Conservation (phyloP, 2,329 filamentous ascomycete genomes). For the Neoascochyta sp. region DNA sequence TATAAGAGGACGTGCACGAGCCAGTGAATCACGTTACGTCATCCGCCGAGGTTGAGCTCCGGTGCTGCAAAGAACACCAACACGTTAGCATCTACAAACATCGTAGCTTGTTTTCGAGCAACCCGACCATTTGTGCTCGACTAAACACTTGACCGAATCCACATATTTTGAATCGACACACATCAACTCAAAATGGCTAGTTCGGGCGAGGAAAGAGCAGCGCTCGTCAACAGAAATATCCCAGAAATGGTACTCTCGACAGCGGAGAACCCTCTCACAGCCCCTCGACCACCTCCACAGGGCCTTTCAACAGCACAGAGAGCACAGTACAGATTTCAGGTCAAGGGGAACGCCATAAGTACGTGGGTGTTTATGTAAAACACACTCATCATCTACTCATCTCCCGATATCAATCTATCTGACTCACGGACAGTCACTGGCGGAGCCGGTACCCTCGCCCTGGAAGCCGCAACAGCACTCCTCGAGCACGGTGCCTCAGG, state of each 20-base stretch:
- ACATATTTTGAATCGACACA: too few species aligned
- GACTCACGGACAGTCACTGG: constrained; percentile 53
- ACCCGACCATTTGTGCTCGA: too few species aligned
- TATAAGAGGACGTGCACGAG: too few species aligned
- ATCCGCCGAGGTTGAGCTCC: too few species aligned
- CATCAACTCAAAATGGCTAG: constrained; percentile 34
- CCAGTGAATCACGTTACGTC: too few species aligned
- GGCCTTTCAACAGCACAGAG: constrained; percentile 41
- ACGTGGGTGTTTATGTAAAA: constrained; percentile 28
- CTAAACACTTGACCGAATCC: too few species aligned
- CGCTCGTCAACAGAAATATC: constrained; percentile 44
- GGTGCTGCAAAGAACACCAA: too few species aligned
- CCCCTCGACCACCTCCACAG: constrained; percentile 44
- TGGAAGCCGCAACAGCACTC: constrained; percentile 57
- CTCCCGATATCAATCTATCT: constrained; percentile 2
- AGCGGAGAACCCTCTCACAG: constrained; percentile 41
- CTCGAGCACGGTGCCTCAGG: constrained; percentile 64
- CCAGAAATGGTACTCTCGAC: constrained; percentile 51
- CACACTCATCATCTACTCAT: neutral
- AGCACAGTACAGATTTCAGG: constrained; percentile 49
- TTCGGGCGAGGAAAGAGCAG: constrained; percentile 40
- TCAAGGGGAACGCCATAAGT: constrained; percentile 54
- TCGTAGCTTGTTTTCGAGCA: too few species aligned
- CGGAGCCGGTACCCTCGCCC: constrained; percentile 61
- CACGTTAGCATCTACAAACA: too few species aligned